Percentiles rank a stretch among this genome's conserved stretches.
Evolutionary conservation across 371 early-diverging fungal genomes (phyloP).

Genomic region (Umbelopsis sp.): DNA sequence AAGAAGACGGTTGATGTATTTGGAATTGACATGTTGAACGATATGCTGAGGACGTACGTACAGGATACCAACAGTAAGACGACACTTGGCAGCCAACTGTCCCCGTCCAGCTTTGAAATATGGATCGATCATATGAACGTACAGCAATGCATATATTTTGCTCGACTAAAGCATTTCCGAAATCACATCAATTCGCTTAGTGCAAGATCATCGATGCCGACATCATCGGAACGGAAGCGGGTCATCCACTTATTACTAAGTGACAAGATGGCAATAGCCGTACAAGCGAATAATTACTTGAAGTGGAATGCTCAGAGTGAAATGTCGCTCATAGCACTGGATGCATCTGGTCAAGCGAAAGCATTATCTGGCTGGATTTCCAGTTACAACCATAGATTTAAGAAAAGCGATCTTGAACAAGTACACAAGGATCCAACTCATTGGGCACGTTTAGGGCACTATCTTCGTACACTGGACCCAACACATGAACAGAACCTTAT

Average conservation of each 20-base stretch:
- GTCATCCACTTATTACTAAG: neutral
- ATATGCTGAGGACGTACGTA: neutral
- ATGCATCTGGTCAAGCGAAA: neutral
- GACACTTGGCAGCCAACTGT: too few species aligned
- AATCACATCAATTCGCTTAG: neutral
- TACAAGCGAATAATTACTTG: neutral
- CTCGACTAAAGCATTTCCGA: neutral
- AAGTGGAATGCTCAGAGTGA: conserved; percentile 8
- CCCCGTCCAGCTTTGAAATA: conserved; percentile 1
- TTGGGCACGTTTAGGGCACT: neutral
- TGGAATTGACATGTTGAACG: neutral
- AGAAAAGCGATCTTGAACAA: neutral
- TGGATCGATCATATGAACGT: neutral
- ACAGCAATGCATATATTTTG: conserved; percentile 9
- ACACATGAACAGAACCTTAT: neutral
- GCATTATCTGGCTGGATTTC: neutral
- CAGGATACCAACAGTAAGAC: neutral
- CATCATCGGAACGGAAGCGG: neutral
- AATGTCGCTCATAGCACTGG: neutral
- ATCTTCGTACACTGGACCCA: neutral
- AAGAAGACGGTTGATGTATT: neutral
- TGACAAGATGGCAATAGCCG: neutral
- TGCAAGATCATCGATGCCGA: neutral
- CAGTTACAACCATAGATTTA: neutral
- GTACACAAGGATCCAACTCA: neutral